These are phyloP conservation scores for Euphorbia corollata DNA, from an alignment of 441 rosid species.

Conservation along the genomic window DNA sequence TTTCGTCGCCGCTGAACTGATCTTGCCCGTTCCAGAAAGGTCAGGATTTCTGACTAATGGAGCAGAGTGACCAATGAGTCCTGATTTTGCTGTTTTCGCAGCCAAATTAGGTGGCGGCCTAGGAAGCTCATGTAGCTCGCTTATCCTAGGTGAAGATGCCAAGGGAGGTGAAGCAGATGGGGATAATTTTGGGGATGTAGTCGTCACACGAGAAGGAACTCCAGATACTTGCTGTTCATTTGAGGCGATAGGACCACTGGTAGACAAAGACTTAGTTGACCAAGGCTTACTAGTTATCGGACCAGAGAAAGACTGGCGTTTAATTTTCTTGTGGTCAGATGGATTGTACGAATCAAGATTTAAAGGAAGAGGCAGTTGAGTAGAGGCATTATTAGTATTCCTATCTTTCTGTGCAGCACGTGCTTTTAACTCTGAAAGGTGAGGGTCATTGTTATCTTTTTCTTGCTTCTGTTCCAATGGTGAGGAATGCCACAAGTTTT, in stretches of 20 bases:
- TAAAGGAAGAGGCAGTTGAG: slow-evolving; percentile 57
- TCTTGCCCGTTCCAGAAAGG: slow-evolving; percentile 26
- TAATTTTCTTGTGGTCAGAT: slow-evolving; percentile 40
- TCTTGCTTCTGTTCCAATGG: slow-evolving; percentile 71
- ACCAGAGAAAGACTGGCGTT: slow-evolving; percentile 66
- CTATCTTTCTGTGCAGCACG: slow-evolving; percentile 36
- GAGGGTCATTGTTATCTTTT: slow-evolving; percentile 34
- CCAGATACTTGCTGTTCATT: slow-evolving; percentile 46
- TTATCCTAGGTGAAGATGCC: slow-evolving; percentile 66
- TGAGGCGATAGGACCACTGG: slow-evolving; percentile 41
- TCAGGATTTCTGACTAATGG: slow-evolving; percentile 73
- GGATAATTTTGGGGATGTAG: slow-evolving; percentile 60
- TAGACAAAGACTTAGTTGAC: slow-evolving; percentile 41
- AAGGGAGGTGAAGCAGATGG: slow-evolving; percentile 85
- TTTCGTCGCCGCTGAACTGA: slow-evolving; percentile 35
- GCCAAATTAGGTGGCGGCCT: slow-evolving; percentile 63
- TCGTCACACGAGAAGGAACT: slow-evolving; percentile 30
- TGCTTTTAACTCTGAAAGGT: slow-evolving; percentile 27
- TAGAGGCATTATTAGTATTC: slow-evolving; percentile 29
- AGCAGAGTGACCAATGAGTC: slow-evolving; percentile 68
- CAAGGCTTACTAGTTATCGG: slow-evolving; percentile 52
- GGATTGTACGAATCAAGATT: slow-evolving; percentile 25
- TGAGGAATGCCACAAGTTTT: slow-evolving; percentile 68
- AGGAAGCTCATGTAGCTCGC: slow-evolving; percentile 91
- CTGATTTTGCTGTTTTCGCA: slow-evolving; percentile 49